Evolutionary conservation across 768 basidiomycete genomes (phyloP).

Genomic region (Sporobolomyces roseus): DNA sequence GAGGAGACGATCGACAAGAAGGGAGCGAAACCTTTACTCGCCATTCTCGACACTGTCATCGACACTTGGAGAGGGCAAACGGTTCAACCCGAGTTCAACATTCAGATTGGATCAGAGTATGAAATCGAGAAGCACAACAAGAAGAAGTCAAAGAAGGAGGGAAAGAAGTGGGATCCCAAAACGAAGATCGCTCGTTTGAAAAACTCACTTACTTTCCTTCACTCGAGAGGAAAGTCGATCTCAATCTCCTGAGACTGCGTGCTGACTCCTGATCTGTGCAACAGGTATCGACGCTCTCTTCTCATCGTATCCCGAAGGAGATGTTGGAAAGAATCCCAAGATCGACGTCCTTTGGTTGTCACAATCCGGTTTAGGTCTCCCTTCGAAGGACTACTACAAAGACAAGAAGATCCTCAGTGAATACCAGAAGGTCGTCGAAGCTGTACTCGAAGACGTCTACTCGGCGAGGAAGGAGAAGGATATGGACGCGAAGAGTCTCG

Average conservation of each 20-base stretch:
- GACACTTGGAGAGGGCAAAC: constrained; percentile 53
- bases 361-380: constrained; percentile 38
- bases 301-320: constrained; percentile 27
- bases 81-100: background rate
- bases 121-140: constrained; percentile 9
- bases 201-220: constrained; percentile 74
- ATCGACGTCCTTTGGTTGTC: constrained; percentile 39
- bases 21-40: constrained; percentile 66
- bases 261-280: no score
- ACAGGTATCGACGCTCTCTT: constrained; percentile 31
- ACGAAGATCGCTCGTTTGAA: constrained; percentile 60
- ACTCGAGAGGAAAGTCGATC: constrained; percentile 66
- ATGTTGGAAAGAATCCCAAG: constrained; percentile 34
- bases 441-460: constrained; percentile 62
- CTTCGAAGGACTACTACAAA: constrained; percentile 75
- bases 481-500: constrained; percentile 53
- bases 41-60: constrained; percentile 60
- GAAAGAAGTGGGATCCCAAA: constrained; percentile 27
- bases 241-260: no score
- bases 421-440: constrained; percentile 66
- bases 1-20: constrained; percentile 69
- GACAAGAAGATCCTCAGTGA: constrained; percentile 66
- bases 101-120: constrained; percentile 1
- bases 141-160: constrained; percentile 10
- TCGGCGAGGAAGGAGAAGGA: constrained; percentile 52